phyloP scores from a whole-genome alignment of 371 early-diverging fungal species.

The Apophysomyces trapeziformis region DNA sequence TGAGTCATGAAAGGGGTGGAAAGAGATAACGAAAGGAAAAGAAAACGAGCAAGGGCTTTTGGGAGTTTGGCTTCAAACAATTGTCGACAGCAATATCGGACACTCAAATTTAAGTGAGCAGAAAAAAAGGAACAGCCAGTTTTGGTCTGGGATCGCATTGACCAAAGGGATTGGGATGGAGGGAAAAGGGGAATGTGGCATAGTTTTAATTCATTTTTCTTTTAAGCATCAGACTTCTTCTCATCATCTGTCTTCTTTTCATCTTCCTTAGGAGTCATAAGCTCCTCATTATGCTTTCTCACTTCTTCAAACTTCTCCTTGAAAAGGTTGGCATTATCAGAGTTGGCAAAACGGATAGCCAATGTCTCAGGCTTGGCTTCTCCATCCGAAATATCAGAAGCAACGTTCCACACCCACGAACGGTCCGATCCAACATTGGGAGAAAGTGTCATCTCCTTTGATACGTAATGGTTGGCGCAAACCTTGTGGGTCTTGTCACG shows the following conservation, averaged over 20 bases:
- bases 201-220: background rate
- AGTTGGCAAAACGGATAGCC: slow-evolving; percentile 96
- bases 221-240: slow-evolving; percentile 28
- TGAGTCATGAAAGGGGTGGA: slow-evolving; percentile 13
- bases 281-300: slow-evolving; percentile 37
- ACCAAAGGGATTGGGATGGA: background rate
- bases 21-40: background rate
- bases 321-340: slow-evolving; percentile 75
- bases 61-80: slow-evolving; percentile 33
- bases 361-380: slow-evolving; percentile 83
- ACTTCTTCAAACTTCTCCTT: slow-evolving; percentile 57
- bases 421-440: slow-evolving; percentile 97
- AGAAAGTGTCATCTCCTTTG: slow-evolving; percentile 84
- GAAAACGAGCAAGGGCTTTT: slow-evolving; percentile 1
- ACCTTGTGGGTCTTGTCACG: slow-evolving; percentile 98
- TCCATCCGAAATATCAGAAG: slow-evolving; percentile 91
- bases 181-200: slow-evolving; percentile 6
- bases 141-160: background rate
- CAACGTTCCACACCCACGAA: slow-evolving; percentile 95
- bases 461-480: slow-evolving; percentile 97
- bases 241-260: slow-evolving; percentile 23
- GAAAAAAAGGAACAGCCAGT: background rate
- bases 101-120: slow-evolving; percentile 1
- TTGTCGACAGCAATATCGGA: background rate
- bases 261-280: slow-evolving; percentile 26